Base-by-base conservation (phyloP, 768 basidiomycete genomes). In the Strobilomyces confusus region DNA sequence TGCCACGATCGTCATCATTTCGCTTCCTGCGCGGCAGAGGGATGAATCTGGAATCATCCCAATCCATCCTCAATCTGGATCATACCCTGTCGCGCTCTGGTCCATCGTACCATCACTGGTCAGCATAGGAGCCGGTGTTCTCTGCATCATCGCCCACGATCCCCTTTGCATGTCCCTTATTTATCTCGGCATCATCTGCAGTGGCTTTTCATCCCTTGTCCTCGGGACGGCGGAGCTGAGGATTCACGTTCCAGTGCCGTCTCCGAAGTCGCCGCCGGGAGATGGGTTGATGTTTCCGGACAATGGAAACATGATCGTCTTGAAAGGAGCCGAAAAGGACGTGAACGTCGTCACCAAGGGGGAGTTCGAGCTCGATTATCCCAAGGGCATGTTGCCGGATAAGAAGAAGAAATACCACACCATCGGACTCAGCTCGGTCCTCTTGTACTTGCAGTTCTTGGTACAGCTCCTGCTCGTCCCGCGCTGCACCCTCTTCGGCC, bases 301-400 rank as follows among this genome's bases (percentile, higher is more conserved):
- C 1, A 62, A 63, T 26, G 63, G 57, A 32, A 55, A 51, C 20
- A 47, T 63, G 3, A 54, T 72, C 26, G 42, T 71, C 25, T 37
- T 71, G 54, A 61, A 60, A 48, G 72, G 69, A 37, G 20, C 50
- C 5, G 71, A 71, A 52, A 53, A 51, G 1, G 59, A 57, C 14
- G 65, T 72, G 34, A 67, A 64, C 38, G 41, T 59, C 8, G 32
- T 73, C 43, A 71, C 66, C 1, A 68, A 63, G 47, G 71, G 71
- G n/a, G 59, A 46, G 29, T 71, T 72, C 48, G 52, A 56, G 32
- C 67, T 73, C 30, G 63, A 64, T 40, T 67, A 56, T 29, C 46
- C 65, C 3, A 8, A 4, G 0, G 52, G 56, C 25, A 47, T 61
- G 45, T 17, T 48, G 7, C 22, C 52, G 1, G 33, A 52, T 6